Evolutionary conservation across 257 asterid species (phyloP).

Genomic region (Forsythia viridissima): DNA sequence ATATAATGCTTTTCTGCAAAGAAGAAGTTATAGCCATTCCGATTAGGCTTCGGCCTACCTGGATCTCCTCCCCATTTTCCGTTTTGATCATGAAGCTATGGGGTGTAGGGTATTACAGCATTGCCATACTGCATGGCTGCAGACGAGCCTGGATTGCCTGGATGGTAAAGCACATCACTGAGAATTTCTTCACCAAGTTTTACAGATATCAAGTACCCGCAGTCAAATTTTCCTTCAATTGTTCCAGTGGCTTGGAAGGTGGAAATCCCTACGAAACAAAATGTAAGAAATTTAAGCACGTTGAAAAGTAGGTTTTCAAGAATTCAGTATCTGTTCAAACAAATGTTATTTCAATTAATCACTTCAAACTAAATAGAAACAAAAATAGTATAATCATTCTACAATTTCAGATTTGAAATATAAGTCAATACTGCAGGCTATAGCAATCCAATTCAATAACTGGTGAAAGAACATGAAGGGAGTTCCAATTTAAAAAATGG

Average conservation of each 20-base stretch:
- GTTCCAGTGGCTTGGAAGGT: constrained; percentile 55
- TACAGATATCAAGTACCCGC: constrained; percentile 72
- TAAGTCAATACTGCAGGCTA: no score
- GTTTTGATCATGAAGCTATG: constrained; percentile 22
- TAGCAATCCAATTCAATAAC: no score
- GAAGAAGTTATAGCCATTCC: constrained; percentile 83
- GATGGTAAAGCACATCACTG: constrained; percentile 77
- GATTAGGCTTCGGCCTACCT: constrained; percentile 64
- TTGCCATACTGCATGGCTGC: constrained; percentile 18
- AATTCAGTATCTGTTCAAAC: no score
- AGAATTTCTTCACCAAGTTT: constrained; percentile 58
- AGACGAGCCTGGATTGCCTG: constrained; percentile 18
- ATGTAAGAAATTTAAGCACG: neutral
- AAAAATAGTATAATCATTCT: no score
- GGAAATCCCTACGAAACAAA: constrained; percentile 24
- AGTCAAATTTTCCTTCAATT: constrained; percentile 73
- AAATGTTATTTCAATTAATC: no score
- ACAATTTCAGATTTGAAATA: no score
- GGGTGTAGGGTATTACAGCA: constrained; percentile 42
- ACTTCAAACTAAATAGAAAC: no score
- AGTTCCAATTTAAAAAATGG: no score
- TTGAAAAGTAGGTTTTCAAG: no score
- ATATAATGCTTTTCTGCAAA: constrained; percentile 62
- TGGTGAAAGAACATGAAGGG: no score
- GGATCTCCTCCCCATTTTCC: constrained; percentile 38